Base-by-base conservation (phyloP, 345 rosid genomes). In the Populus tremula region DNA sequence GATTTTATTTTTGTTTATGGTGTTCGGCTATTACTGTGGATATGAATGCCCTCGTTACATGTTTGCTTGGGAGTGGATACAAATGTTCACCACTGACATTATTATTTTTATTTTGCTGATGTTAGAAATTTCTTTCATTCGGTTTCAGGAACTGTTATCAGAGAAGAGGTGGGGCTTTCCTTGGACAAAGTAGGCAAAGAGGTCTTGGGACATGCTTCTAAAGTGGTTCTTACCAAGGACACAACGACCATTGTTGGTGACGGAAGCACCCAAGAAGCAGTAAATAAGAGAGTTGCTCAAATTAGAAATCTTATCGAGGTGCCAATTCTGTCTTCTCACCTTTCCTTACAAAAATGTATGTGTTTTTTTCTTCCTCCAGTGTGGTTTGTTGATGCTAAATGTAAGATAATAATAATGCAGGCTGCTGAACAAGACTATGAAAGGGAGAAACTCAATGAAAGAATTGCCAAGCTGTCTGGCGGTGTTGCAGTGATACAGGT, bases 201-300 rank as follows among this genome's bases (percentile, higher is more conserved):
- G 86, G 97, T 96, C 45, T 82, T 96, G 63, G 98, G 99, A 68
- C 83, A 77, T 47, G 98, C 99, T 76, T 86, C 98, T 38, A 96
- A 96, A 84, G 97, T 93, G 20, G 99, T 92, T 62, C 97, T 93
- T 74, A 96, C 98, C 16, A 96, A 96, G 88, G 99, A 96, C 82
- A 83, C 87, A 5, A 88, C 97, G 4, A 94, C 97, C 69, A 91
- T 96, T 47, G 97, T 96, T 21, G 98, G 97, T 73, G 99, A 96
- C 85, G 99, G 99, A 41, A 96, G 91, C 90, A 92, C 97, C 73
- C 98, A 96, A 82, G 98, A 94, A 68, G 97, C 84, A 68, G 99
- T 93, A 76, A 90, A 76, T 85, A 96, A 90, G 88, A 89, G 97
- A 83, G 98, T 96, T 80, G 89, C 88, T 17, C 99, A 94, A 79